Evolutionary conservation across 306 rosid species (phyloP).

Genomic region (Glycine soja): DNA sequence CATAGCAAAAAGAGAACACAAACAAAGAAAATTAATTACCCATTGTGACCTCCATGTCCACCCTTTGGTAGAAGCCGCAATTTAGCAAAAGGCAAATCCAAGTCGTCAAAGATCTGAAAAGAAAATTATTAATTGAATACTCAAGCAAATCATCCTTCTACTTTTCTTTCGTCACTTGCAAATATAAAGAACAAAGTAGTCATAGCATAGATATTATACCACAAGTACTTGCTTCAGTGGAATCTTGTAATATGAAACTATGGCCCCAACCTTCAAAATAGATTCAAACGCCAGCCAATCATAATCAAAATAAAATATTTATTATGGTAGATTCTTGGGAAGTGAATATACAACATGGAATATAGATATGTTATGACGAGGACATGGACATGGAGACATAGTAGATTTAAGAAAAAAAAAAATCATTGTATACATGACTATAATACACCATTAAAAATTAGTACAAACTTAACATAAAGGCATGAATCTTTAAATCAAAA

Average conservation of each 20-base stretch:
- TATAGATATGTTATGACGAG: not conserved
- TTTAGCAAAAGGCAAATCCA: slow-evolving; percentile 93
- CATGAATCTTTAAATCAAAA: slow-evolving; percentile 19
- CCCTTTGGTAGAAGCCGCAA: slow-evolving; percentile 91
- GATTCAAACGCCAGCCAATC: slow-evolving; percentile 47
- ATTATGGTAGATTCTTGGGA: slow-evolving; percentile 5
- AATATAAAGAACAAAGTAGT: slow-evolving; percentile 22
- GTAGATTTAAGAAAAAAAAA: not conserved
- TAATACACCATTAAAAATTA: not conserved
- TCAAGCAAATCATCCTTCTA: slow-evolving; percentile 30
- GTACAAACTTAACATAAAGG: not conserved
- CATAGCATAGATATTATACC: slow-evolving; percentile 61
- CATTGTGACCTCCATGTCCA: slow-evolving; percentile 98
- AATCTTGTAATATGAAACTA: slow-evolving; percentile 88
- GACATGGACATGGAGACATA: not conserved
- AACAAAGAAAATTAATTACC: slow-evolving; percentile 58
- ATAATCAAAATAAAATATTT: slow-evolving; percentile 38
- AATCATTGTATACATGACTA: not conserved
- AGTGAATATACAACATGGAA: not conserved
- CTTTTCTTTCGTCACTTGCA: slow-evolving; percentile 24
- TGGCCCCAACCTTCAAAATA: slow-evolving; percentile 83
- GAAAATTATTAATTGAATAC: slow-evolving; percentile 34
- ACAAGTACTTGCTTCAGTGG: slow-evolving; percentile 92
- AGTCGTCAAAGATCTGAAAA: slow-evolving; percentile 84
- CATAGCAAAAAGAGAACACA: slow-evolving; percentile 33